Percentiles rank a stretch among this genome's conserved stretches.
phyloP scores from a whole-genome alignment of 495 filamentous ascomycete species.

The Penicillium bialowiezense region DNA sequence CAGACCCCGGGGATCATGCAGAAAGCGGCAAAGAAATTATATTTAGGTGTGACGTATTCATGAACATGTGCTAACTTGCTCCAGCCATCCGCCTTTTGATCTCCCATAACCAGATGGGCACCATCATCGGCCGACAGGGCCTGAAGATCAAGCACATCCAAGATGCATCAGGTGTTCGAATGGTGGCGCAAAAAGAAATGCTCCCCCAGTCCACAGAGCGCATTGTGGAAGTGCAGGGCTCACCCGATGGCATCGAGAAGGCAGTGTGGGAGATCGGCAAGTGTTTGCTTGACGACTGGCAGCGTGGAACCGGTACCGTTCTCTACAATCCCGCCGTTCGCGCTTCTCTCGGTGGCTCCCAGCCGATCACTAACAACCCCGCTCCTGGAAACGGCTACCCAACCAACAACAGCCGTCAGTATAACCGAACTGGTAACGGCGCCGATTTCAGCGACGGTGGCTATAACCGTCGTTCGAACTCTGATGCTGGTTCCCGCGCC shows the following conservation, averaged over 20 bases:
- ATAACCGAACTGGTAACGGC: conserved; percentile 92
- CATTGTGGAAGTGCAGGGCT: conserved; percentile 93
- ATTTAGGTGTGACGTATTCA: too few relatives aligned
- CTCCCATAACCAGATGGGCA: conserved; percentile 99
- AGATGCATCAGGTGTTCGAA: conserved; percentile 92
- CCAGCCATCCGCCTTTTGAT: conserved; percentile 94
- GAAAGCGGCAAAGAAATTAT: not conserved
- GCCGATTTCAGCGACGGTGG: conserved; percentile 90
- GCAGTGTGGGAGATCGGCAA: conserved; percentile 99
- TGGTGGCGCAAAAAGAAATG: conserved; percentile 99
- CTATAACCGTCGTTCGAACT: conserved; percentile 75
- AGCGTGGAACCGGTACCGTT: conserved; percentile 92
- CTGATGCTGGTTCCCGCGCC: conserved; percentile 67
- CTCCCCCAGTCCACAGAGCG: conserved; percentile 98
- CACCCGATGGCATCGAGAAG: conserved; percentile 88
- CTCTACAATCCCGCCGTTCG: conserved; percentile 95
- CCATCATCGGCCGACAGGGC: conserved; percentile 93
- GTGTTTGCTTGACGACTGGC: conserved; percentile 95
- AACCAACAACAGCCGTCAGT: conserved; percentile 61
- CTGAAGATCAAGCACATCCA: conserved; percentile 99
- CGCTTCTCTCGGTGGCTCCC: conserved; percentile 60
- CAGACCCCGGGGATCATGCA: not conserved
- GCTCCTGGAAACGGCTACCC: conserved; percentile 27
- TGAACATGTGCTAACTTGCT: conserved; percentile 26
- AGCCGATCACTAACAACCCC: conserved; percentile 30